Base-by-base conservation (phyloP, 495 filamentous ascomycete genomes). In the Penicillium mononematosum region DNA sequence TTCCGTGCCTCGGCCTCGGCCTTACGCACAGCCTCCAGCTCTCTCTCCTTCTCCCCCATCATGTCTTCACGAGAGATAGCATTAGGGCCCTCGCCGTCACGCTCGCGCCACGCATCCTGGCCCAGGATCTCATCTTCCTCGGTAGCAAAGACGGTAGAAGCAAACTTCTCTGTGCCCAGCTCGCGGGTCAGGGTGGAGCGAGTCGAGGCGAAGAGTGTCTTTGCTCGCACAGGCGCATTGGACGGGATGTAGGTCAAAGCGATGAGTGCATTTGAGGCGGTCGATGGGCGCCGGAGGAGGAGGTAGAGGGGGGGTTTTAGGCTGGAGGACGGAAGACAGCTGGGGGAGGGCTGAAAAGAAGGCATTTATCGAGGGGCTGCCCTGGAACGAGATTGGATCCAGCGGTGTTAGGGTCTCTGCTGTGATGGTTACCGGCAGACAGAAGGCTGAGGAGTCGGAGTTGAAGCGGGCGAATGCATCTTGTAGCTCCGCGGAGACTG, bases 201-300 rank as follows among this genome's bases (percentile, higher is more conserved):
- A 17, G 94, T 96, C 41, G 88, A 84, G 34, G 94, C 93, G 72
- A 97, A 96, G 49, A 98, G 83, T 80, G 92, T 98, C 81, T 98
- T 98, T 62, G 93, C 88, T 41, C 94, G 87, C 39, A 98, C 94
- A 17, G 88, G 88, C 5, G 94, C 93, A 52, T 87, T 73, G 67
- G 91, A 90, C 4, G 94, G 94, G 44, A 98, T 89, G 69, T 96
- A 97, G 31, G 94, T 92, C 44, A 97, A 75, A 45, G 89, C 89
- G 50, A 91, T 72, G 58, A 94, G 85, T 17, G 72, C 64, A 53
- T 78, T 77, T 1, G 66, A 55, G 20, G 69, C 66, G 20, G 75
- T 68, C 39, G 79, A 68, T 56, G 86, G 81, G 31, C 86, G 84
- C 5, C 92, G 88, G 41, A 96, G 85, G 56, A 98, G 80, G 56